Conservation (phyloP, 192 early-diverging fungal species). For the Coemansia sp. region DNA sequence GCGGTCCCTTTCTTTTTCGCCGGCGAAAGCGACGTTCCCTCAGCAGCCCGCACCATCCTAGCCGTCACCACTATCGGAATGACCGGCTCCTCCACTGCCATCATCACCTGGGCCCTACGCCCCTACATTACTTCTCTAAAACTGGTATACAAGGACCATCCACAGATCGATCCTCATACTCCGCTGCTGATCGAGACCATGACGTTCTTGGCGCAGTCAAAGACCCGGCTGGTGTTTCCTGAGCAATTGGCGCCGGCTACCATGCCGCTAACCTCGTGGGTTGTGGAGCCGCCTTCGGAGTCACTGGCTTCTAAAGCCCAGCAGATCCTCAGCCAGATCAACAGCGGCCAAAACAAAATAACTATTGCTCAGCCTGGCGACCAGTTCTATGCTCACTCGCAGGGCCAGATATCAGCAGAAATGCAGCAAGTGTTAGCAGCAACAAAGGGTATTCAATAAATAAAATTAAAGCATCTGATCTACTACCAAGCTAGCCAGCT, state of each 20-base stretch:
- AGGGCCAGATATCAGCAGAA: slow-evolving; percentile 17
- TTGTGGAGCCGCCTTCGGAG: slow-evolving; percentile 3
- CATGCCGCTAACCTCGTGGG: slow-evolving; percentile 42
- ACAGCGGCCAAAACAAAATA: slow-evolving; percentile 12
- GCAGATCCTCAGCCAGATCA: slow-evolving; percentile 26
- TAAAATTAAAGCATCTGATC: slow-evolving; percentile 46
- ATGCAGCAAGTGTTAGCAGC: slow-evolving; percentile 37
- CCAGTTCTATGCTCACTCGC: slow-evolving; percentile 36
- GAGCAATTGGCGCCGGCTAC: slow-evolving; percentile 27
- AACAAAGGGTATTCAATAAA: slow-evolving; percentile 15
- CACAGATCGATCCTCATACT: slow-evolving; percentile 8
- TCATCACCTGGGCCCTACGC: slow-evolving; percentile 38
- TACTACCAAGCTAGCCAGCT: slow-evolving; percentile 54
- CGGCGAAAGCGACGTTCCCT: slow-evolving; percentile 43
- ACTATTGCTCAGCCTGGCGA: slow-evolving; percentile 28
- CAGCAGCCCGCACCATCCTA: slow-evolving; percentile 33
- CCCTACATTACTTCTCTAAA: slow-evolving; percentile 31
- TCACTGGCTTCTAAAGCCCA: slow-evolving; percentile 2
- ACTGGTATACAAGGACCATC: slow-evolving; percentile 1
- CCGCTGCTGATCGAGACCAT: slow-evolving; percentile 42
- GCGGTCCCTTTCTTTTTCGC: slow-evolving; percentile 47
- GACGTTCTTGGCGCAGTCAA: slow-evolving; percentile 29
- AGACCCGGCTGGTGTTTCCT: slow-evolving; percentile 32
- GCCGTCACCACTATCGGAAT: slow-evolving; percentile 41
- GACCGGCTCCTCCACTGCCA: slow-evolving; percentile 41